Evolutionary conservation across 1,284 basidiomycete genomes (phyloP).

Genomic region (Ustilago curta): DNA sequence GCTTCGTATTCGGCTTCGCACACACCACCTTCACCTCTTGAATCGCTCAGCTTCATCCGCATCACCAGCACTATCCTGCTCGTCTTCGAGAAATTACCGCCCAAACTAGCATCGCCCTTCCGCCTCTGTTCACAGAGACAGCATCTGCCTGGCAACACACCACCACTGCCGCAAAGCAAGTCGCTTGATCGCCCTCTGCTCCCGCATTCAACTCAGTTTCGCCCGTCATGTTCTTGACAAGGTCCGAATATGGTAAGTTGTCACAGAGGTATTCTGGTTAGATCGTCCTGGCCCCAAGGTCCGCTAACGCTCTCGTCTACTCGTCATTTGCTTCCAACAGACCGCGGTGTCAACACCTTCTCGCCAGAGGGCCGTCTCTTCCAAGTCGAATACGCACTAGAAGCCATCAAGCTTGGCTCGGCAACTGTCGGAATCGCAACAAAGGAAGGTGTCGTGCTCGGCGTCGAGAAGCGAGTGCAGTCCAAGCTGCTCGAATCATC

Average conservation of each 20-base stretch:
- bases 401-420: conserved; percentile 77
- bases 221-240: conserved; percentile 81
- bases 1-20: conserved; percentile 25
- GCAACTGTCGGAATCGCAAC: conserved; percentile 86
- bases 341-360: conserved; percentile 98
- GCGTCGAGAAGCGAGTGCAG: conserved; percentile 98
- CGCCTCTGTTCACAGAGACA: not conserved
- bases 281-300: not conserved
- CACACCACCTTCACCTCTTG: conserved; percentile 14
- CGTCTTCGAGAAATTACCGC: not conserved
- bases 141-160: not conserved
- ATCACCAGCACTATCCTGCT: not conserved
- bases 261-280: not conserved
- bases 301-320: not conserved
- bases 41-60: not conserved
- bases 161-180: not conserved
- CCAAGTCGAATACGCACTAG: conserved; percentile 97
- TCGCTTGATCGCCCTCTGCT: not conserved
- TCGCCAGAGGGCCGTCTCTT: conserved; percentile 95
- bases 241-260: conserved; percentile 85
- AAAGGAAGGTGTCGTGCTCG: conserved; percentile 88
- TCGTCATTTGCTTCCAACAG: conserved; percentile 70
- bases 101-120: not conserved
- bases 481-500: conserved; percentile 93
- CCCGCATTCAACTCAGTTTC: conserved; percentile 6